A percentile compares a stretch with the other conserved stretches of the same genome.
These are phyloP conservation scores for Aureobasidium zeae DNA, from an alignment of 2,329 filamentous ascomycete genomes.

Conservation along the genomic window DNA sequence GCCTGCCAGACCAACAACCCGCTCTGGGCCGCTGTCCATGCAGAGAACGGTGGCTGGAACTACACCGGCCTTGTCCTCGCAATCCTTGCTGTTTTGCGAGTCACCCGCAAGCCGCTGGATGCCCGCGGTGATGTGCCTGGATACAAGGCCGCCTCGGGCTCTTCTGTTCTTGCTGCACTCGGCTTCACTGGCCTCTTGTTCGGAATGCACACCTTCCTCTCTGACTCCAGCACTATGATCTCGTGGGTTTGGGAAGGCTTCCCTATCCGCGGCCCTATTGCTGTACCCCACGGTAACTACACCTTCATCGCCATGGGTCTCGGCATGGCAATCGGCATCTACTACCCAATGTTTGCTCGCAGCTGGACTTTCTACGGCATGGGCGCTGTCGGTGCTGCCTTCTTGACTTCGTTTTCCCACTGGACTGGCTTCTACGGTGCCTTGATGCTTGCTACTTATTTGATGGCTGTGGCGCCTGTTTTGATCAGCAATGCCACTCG, in stretches of 20 bases:
- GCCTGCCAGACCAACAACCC: slow-evolving; percentile 93
- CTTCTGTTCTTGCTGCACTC: slow-evolving; percentile 60
- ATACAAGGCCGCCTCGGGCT: slow-evolving; percentile 38
- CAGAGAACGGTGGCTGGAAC: slow-evolving; percentile 86
- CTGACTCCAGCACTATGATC: slow-evolving; percentile 98
- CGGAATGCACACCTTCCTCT: slow-evolving; percentile 81
- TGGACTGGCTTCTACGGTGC: slow-evolving; percentile 89
- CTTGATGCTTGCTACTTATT: slow-evolving; percentile 63
- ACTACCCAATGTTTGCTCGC: slow-evolving; percentile 58
- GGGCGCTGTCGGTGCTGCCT: slow-evolving; percentile 67
- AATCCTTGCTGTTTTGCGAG: slow-evolving; percentile 53
- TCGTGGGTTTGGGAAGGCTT: slow-evolving; percentile 97
- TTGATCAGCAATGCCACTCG: slow-evolving; percentile 68
- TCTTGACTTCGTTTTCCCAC: slow-evolving; percentile 67
- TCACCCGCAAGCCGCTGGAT: slow-evolving; percentile 15
- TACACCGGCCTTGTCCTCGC: slow-evolving; percentile 69
- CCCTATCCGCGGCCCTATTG: slow-evolving; percentile 76
- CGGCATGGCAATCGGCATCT: slow-evolving; percentile 68
- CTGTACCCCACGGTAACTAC: slow-evolving; percentile 80
- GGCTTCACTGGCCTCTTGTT: slow-evolving; percentile 82
- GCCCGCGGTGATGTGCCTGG: slow-evolving; percentile 5
- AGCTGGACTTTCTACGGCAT: slow-evolving; percentile 73
- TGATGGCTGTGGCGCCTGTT: slow-evolving; percentile 69
- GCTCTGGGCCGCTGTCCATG: slow-evolving; percentile 90
- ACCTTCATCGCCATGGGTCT: slow-evolving; percentile 80